phyloP scores from a whole-genome alignment of 2,329 filamentous ascomycete genomes.

The Akanthomyces lecanii region DNA sequence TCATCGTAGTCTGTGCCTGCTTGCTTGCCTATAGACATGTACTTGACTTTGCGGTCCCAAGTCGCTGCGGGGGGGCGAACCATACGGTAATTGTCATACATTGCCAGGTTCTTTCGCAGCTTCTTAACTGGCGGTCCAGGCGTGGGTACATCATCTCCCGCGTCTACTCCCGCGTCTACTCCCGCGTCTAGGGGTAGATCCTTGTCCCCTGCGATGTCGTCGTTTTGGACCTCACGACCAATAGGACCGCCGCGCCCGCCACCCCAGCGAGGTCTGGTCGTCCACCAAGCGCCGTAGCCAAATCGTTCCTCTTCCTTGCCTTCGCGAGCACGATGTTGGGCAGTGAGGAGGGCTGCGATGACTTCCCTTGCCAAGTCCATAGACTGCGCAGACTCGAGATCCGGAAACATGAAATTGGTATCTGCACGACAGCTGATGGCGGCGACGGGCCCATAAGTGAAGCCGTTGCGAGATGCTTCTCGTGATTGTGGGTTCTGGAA shows the following conservation, averaged over 20 bases:
- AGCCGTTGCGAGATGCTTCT: conserved; percentile 54
- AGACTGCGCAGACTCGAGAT: conserved; percentile 51
- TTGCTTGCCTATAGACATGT: conserved; percentile 52
- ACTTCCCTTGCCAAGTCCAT: conserved; percentile 60
- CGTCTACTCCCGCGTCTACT: conserved; percentile 19
- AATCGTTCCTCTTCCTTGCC: conserved; percentile 52
- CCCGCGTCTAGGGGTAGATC: conserved; percentile 29
- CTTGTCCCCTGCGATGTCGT: conserved; percentile 44
- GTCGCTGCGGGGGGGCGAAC: conserved; percentile 52
- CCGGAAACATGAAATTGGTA: conserved; percentile 43
- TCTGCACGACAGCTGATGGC: conserved; percentile 55
- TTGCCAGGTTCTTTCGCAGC: conserved; percentile 49
- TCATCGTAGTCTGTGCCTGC: conserved; percentile 51
- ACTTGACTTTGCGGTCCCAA: conserved; percentile 59
- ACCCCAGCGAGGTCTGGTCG: conserved; percentile 57
- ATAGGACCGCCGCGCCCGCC: conserved; percentile 60
- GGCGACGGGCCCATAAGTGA: conserved; percentile 59
- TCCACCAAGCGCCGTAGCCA: conserved; percentile 60
- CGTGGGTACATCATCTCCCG: conserved; percentile 23
- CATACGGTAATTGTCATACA: conserved; percentile 63
- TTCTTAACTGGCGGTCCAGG: conserved; percentile 39
- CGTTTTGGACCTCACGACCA: conserved; percentile 54
- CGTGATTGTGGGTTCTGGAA: conserved; percentile 58
- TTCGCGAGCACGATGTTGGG: conserved; percentile 59
- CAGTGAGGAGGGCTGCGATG: conserved; percentile 56